Evolutionary conservation across 225 moss, liverwort and hornwort genomes (phyloP).

Genomic region (Pseudoscleropodium purum): DNA sequence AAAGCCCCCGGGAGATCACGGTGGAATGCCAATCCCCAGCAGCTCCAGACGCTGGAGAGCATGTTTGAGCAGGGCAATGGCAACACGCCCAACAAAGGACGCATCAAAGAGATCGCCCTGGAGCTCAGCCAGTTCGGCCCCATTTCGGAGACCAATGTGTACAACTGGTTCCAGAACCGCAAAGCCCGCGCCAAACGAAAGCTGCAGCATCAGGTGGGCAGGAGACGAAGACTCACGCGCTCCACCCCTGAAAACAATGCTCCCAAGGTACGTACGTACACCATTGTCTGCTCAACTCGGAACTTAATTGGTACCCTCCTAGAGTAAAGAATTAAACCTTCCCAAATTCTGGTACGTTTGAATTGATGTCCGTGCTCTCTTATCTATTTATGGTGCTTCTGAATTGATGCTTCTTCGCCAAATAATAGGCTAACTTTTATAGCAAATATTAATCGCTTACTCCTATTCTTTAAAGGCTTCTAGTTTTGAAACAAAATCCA

Average conservation of each 20-base stretch:
- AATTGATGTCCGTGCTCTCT: background rate
- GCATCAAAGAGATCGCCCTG: conserved; percentile 69
- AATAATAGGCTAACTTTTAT: background rate
- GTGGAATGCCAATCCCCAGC: conserved; percentile 86
- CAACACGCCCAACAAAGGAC: conserved; percentile 59
- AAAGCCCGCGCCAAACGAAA: conserved; percentile 88
- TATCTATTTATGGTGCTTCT: background rate
- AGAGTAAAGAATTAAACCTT: background rate
- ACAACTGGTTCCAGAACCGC: conserved; percentile 97
- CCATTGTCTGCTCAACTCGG: background rate
- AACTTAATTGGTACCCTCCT: background rate
- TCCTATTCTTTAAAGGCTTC: background rate
- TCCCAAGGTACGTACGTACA: background rate
- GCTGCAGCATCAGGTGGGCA: conserved; percentile 43
- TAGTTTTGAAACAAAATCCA: background rate
- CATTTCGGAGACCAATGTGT: conserved; percentile 83
- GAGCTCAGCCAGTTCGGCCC: conserved; percentile 70
- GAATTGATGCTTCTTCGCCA: background rate
- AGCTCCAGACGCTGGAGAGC: conserved; percentile 76
- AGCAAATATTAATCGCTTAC: background rate
- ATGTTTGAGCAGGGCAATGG: conserved; percentile 72
- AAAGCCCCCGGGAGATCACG: conserved; percentile 23
- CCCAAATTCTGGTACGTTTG: background rate
- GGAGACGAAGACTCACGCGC: conserved; percentile 13
- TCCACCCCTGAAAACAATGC: background rate